A percentile compares a stretch with the other conserved stretches of the same genome.
phyloP scores from a whole-genome alignment of 495 filamentous ascomycete species.

The Xylaria longipes region DNA sequence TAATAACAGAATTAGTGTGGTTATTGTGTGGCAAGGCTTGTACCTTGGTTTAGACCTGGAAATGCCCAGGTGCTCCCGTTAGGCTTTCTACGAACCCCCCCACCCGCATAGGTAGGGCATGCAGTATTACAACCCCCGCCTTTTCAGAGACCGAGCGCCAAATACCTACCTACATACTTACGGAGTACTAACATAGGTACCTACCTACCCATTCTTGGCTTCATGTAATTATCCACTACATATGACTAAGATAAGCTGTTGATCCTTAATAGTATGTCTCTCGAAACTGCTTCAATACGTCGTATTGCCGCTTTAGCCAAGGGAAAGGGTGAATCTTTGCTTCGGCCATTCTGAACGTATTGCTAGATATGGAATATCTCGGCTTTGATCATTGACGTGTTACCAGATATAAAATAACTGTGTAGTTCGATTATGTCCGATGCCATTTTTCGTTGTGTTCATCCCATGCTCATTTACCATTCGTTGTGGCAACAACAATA shows the following conservation, averaged over 20 bases:
- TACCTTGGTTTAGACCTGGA: no score
- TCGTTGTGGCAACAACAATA: background rate
- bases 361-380: background rate
- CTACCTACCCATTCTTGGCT: no score
- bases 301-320: background rate
- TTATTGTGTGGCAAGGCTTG: no score
- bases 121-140: background rate
- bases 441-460: background rate
- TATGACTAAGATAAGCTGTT: background rate
- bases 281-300: background rate
- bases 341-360: background rate
- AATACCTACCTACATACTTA: no score
- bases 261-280: background rate
- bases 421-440: background rate
- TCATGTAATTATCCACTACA: background rate
- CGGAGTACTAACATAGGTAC: no score
- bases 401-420: background rate
- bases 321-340: background rate
- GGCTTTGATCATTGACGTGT: background rate
- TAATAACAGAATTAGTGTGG: no score
- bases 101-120: no score
- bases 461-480: background rate
- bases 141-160: no score
- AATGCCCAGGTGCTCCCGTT: no score
- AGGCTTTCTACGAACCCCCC: no score